A percentile compares a stretch with the other conserved stretches of the same genome.
phyloP scores from a whole-genome alignment of 1,284 basidiomycete genomes.

The Irpex sp. region DNA sequence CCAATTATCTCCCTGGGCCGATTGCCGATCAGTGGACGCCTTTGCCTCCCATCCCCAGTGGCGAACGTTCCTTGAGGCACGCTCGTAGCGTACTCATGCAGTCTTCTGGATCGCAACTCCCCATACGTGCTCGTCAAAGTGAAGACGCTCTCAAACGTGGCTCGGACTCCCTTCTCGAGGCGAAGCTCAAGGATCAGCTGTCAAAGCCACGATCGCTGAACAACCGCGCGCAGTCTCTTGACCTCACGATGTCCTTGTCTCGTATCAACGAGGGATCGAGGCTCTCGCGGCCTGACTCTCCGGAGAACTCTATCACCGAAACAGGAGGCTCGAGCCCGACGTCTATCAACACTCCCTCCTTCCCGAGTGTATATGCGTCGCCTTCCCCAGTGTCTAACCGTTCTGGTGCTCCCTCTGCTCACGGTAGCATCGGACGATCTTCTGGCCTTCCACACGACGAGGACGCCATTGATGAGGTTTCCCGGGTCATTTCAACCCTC shows the following conservation, averaged over 20 bases:
- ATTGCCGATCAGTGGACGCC: conserved; percentile 70
- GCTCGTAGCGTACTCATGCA: conserved; percentile 17
- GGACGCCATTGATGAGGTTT: conserved; percentile 66
- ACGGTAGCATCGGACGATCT: conserved; percentile 28
- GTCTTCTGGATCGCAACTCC: conserved; percentile 54
- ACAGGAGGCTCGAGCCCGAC: conserved; percentile 69
- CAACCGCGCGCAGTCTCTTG: conserved; percentile 79
- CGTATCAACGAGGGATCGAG: conserved; percentile 69
- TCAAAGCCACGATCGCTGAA: conserved; percentile 72
- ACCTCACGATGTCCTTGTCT: conserved; percentile 73
- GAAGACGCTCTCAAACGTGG: conserved; percentile 81
- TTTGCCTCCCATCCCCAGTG: conserved; percentile 70
- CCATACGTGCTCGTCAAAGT: conserved; percentile 57
- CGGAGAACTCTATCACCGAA: conserved; percentile 62
- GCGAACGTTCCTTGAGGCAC: background rate
- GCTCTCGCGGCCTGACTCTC: conserved; percentile 67
- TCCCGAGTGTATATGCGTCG: conserved; percentile 78
- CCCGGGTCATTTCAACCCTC: conserved; percentile 74
- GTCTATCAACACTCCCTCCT: conserved; percentile 70
- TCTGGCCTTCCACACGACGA: conserved; percentile 51
- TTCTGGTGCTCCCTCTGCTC: conserved; percentile 31
- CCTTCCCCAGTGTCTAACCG: conserved; percentile 38
- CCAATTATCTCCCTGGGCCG: conserved; percentile 49
- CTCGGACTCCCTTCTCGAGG: conserved; percentile 84
- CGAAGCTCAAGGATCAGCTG: conserved; percentile 78